These are phyloP conservation scores for Pseudocercospora cruenta DNA, from an alignment of 2,329 filamentous ascomycete genomes.

Conservation along the genomic window DNA sequence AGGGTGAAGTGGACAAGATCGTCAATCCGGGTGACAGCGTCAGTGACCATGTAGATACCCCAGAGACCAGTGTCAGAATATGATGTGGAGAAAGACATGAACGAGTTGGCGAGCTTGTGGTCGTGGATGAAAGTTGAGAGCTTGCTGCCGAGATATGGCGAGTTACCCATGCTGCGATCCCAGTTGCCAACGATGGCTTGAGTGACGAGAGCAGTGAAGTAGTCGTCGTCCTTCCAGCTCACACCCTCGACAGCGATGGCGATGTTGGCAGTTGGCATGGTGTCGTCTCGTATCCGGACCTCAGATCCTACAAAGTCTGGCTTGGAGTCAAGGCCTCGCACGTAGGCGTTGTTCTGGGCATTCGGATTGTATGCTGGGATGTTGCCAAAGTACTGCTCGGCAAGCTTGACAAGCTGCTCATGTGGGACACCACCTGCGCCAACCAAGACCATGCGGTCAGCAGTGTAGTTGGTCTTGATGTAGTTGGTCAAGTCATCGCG, in stretches of 20 bases:
- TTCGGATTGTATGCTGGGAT: conserved; percentile 77
- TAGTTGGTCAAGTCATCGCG: conserved; percentile 89
- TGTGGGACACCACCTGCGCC: conserved; percentile 93
- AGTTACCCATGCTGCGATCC: conserved; percentile 98
- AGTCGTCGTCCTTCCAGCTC: conserved; percentile 98
- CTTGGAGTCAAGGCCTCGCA: conserved; percentile 78
- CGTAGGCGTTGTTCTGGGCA: conserved; percentile 70
- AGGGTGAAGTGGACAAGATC: conserved; percentile 98
- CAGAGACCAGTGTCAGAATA: conserved; percentile 99
- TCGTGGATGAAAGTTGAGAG: conserved; percentile 93
- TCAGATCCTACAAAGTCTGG: conserved; percentile 97
- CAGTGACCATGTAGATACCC: conserved; percentile 98
- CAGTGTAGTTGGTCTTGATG: conserved; percentile 99
- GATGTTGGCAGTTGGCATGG: conserved; percentile 93
- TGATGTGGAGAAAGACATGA: conserved; percentile 99
- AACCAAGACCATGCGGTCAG: conserved; percentile 98
- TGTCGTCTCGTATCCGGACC: conserved; percentile 93
- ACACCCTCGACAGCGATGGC: conserved; percentile 99
- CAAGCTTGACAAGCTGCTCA: conserved; percentile 89
- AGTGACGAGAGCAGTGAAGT: conserved; percentile 96
- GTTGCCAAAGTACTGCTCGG: conserved; percentile 89
- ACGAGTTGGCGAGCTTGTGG: conserved; percentile 96
- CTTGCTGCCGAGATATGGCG: conserved; percentile 96
- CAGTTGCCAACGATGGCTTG: conserved; percentile 99
- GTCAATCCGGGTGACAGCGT: conserved; percentile 83